These are phyloP conservation scores for Tulasnella sp. DNA, from an alignment of 768 basidiomycete genomes.

Conservation along the genomic window DNA sequence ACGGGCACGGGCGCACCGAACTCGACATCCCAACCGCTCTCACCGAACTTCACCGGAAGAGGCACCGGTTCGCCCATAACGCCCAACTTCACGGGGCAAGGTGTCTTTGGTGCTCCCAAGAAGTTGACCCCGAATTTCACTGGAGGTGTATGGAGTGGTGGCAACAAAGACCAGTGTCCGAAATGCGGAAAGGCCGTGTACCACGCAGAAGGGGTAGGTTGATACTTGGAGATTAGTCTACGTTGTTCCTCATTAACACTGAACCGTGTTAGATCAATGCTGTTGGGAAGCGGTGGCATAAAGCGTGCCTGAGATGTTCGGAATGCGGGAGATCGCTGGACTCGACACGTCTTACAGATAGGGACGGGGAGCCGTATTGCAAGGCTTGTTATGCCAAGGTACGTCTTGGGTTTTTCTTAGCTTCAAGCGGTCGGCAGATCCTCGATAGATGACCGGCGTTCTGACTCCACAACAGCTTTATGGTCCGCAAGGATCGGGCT, in stretches of 20 bases:
- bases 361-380: constrained; percentile 73
- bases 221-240: not conserved
- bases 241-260: not conserved
- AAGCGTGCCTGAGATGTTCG: constrained; percentile 73
- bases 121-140: constrained; percentile 44
- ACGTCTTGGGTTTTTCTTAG: constrained; percentile 34
- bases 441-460: constrained; percentile 1
- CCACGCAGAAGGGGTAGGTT: constrained; percentile 78
- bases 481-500: constrained; percentile 74
- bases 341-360: constrained; percentile 71
- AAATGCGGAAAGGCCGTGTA: constrained; percentile 77
- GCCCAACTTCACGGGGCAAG: constrained; percentile 22
- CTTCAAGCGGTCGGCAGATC: not conserved
- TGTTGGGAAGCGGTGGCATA: constrained; percentile 79
- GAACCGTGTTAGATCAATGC: constrained; percentile 64
- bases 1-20: not conserved
- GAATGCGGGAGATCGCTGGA: constrained; percentile 73
- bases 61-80: constrained; percentile 21
- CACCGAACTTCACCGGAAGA: constrained; percentile 1
- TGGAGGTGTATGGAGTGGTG: constrained; percentile 46
- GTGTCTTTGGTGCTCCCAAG: constrained; percentile 24
- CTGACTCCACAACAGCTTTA: constrained; percentile 54
- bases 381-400: constrained; percentile 74
- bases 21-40: not conserved
- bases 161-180: constrained; percentile 64